phyloP scores from a whole-genome alignment of 345 rosid genomes.

The Alliaria petiolata region DNA sequence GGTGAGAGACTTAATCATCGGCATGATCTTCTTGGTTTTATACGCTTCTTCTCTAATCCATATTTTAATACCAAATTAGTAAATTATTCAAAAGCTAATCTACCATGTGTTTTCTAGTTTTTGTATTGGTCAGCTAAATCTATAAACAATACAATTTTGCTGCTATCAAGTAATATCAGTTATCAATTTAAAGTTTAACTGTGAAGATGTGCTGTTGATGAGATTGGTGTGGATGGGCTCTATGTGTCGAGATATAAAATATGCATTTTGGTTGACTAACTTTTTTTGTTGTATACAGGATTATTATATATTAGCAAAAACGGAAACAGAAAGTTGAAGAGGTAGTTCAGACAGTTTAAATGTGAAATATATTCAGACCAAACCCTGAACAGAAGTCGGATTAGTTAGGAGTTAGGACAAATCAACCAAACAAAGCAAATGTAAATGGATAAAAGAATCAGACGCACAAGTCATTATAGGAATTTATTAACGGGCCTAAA shows the following conservation, averaged over 20 bases:
- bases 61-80: background rate
- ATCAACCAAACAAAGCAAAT: too few species aligned
- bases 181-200: too few species aligned
- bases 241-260: background rate
- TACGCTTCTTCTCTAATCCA: background rate
- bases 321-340: background rate
- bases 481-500: too few species aligned
- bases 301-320: background rate
- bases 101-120: background rate
- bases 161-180: too few species aligned
- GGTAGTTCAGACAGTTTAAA: background rate
- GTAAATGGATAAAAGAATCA: too few species aligned
- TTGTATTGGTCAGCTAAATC: too few species aligned
- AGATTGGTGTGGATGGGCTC: background rate
- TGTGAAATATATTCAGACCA: background rate
- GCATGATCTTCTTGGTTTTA: slow-evolving; percentile 9
- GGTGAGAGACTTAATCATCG: too few species aligned
- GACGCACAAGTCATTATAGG: too few species aligned
- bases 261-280: background rate
- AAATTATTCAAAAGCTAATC: background rate
- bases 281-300: background rate
- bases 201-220: background rate
- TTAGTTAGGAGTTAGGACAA: background rate
- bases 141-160: too few species aligned
- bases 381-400: background rate